phyloP scores from a whole-genome alignment of 2,329 filamentous ascomycete species.

The Colletotrichum tropicicola region DNA sequence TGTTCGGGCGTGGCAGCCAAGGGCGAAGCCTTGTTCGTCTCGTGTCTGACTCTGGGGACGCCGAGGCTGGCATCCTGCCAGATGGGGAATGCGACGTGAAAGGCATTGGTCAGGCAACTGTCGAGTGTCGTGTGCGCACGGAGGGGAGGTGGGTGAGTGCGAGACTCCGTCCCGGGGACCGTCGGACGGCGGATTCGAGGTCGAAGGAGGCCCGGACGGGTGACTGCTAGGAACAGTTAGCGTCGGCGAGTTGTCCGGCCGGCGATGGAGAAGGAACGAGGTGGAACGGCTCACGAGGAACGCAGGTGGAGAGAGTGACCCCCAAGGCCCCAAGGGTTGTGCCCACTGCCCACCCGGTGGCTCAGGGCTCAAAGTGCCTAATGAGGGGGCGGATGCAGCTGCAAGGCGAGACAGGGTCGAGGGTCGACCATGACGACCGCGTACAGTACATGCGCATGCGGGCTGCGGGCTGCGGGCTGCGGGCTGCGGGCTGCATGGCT shows the following conservation, averaged over 20 bases:
- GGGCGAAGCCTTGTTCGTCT: not conserved
- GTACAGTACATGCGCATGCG: not conserved
- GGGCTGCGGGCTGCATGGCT: slow-evolving; percentile 9
- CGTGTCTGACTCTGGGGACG: not conserved
- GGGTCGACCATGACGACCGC: not conserved
- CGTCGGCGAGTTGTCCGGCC: slow-evolving; percentile 27
- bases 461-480: too few relatives aligned
- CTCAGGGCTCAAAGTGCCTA: too few relatives aligned
- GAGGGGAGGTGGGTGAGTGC: slow-evolving; percentile 7
- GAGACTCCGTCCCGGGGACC: slow-evolving; percentile 19
- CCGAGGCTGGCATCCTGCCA: slow-evolving; percentile 2
- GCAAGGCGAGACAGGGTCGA: slow-evolving; percentile 26
- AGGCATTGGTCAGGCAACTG: slow-evolving; percentile 7
- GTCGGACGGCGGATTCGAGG: slow-evolving; percentile 15
- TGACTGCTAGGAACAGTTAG: slow-evolving; percentile 18
- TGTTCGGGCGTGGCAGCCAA: not conserved
- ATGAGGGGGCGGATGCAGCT: slow-evolving; percentile 12
- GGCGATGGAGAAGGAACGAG: not conserved
- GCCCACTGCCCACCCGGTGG: too few relatives aligned
- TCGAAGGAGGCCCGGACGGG: slow-evolving; percentile 18
- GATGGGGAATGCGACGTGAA: slow-evolving; percentile 16
- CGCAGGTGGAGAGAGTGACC: slow-evolving; percentile 1
- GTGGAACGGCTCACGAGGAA: slow-evolving; percentile 5
- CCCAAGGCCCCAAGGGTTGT: slow-evolving; percentile 4
- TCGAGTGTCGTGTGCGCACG: slow-evolving; percentile 22